Evolutionary conservation across 2,329 filamentous ascomycete genomes (phyloP), one percentile per base, ranked within the genome.

Genomic region (Botrytis tulipae): DNA sequence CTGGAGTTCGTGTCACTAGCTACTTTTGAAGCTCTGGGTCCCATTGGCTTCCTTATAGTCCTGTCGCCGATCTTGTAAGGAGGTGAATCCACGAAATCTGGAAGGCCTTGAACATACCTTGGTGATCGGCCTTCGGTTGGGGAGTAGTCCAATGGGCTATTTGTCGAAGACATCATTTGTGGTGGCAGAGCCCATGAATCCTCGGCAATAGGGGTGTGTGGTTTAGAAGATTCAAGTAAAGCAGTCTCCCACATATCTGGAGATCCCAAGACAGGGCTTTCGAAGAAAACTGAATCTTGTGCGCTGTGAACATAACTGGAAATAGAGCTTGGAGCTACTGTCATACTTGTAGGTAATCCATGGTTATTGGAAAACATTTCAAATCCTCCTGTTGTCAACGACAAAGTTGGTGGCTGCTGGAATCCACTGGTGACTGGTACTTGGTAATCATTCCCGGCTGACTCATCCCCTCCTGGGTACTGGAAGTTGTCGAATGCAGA

Each of bases 1-100:
- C 76, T 76, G 48, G 76, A 71, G 59, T 75, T 74, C 44, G 75
- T 69, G 70, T 79, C 79, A 70, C 78, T 78, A 35, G 75, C 75
- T 73, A 80, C 78, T 75, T 80, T 80, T 66, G 80, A 78, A 66
- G 73, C 77, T 61, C 80, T 75, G 46, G 79, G 78, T 73, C 78
- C 78, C 73, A 79, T 76, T 54, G 76, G 76, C 73, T 80, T 79
- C 71, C 77, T 79, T 68, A 74, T 76, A 51, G 76, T 73, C 74
- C 77, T 79, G 71, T 79, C 77, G 75, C 74, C 76, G 75, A 73
- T 76, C 67, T 76, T 74, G 76, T 80, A 79, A 80, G 78, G 76
- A 75, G 77, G 74, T 65, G 76, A 73, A 73, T 79, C 77, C 76
- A 78, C 72, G 72, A 78, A 75, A 74, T 79, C 76, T 76, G 74